These are phyloP conservation scores for Phaeosphaeriaceae sp. DNA, from an alignment of 2,329 filamentous ascomycete genomes.

Conservation along the genomic window DNA sequence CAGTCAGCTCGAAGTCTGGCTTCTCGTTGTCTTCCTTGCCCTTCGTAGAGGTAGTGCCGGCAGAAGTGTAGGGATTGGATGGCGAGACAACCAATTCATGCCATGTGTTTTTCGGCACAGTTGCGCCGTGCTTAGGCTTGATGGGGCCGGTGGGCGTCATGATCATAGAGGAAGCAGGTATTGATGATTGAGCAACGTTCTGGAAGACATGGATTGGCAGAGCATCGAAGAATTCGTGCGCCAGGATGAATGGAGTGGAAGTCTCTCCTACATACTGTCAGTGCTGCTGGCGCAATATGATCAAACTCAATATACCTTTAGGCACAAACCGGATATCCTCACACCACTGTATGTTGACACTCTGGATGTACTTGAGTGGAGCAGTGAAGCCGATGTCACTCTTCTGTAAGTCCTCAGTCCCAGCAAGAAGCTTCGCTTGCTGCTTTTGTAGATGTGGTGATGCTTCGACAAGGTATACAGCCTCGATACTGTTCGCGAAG, in stretches of 20 bases:
- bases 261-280: slow-evolving; percentile 61
- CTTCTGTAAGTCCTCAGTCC: slow-evolving; percentile 72
- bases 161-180: slow-evolving; percentile 50
- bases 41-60: slow-evolving; percentile 31
- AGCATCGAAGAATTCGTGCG: slow-evolving; percentile 98
- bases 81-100: slow-evolving; percentile 55
- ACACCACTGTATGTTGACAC: slow-evolving; percentile 82
- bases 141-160: slow-evolving; percentile 60
- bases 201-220: slow-evolving; percentile 96
- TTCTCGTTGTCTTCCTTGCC: slow-evolving; percentile 31
- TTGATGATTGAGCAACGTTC: slow-evolving; percentile 63
- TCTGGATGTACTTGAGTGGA: slow-evolving; percentile 74
- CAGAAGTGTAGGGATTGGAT: slow-evolving; percentile 52
- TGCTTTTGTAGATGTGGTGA: slow-evolving; percentile 77
- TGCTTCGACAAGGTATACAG: slow-evolving; percentile 95
- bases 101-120: slow-evolving; percentile 49
- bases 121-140: slow-evolving; percentile 49
- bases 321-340: slow-evolving; percentile 88
- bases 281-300: not conserved
- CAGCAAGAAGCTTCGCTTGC: slow-evolving; percentile 85
- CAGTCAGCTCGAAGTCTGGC: slow-evolving; percentile 87
- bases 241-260: slow-evolving; percentile 89
- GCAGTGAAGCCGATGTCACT: slow-evolving; percentile 78
- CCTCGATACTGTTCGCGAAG: slow-evolving; percentile 78
- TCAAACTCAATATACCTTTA: slow-evolving; percentile 59